These are phyloP conservation scores for Phytopythium chamaehyphon DNA, from an alignment of 352 stramenopile species.

Conservation along the genomic window DNA sequence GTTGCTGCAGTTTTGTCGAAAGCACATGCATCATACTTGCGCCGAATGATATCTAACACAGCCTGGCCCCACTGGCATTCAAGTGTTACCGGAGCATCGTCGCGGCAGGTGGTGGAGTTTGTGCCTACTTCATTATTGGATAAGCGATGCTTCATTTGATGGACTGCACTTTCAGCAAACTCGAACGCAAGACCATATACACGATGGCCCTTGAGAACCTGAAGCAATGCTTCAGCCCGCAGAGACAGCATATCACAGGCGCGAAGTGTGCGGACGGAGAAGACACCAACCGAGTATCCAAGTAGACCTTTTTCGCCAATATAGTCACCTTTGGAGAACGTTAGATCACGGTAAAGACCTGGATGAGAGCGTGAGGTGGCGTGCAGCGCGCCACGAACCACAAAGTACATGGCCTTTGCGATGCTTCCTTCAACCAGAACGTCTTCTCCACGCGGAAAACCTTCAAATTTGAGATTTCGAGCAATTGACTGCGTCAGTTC, in stretches of 20 bases:
- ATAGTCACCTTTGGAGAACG: conserved; percentile 48
- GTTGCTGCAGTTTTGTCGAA: conserved; percentile 1
- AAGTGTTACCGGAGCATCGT: conserved; percentile 12
- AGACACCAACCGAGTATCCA: conserved; percentile 41
- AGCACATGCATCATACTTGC: conserved; percentile 15
- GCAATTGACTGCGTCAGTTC: conserved; percentile 36
- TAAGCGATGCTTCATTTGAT: conserved; percentile 6
- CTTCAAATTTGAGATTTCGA: conserved; percentile 48
- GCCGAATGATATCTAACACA: conserved; percentile 25
- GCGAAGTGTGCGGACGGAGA: conserved; percentile 42
- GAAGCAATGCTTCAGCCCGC: conserved; percentile 30
- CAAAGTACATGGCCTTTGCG: conserved; percentile 65
- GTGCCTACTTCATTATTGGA: conserved; percentile 11
- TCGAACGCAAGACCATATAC: conserved; percentile 37
- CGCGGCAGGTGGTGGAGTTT: too few relatives aligned
- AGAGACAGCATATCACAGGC: conserved; percentile 60
- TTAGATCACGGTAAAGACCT: conserved; percentile 12
- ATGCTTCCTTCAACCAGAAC: conserved; percentile 65
- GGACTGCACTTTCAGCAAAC: conserved; percentile 20
- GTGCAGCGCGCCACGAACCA: conserved; percentile 44
- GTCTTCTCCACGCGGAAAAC: conserved; percentile 50
- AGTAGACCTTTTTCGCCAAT: conserved; percentile 60
- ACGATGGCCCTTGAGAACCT: conserved; percentile 36
- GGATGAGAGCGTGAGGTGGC: conserved; percentile 25
- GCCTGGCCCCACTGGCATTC: conserved; percentile 42